Base-by-base conservation (phyloP, 495 filamentous ascomycete species). In the Tuber aestivum region DNA sequence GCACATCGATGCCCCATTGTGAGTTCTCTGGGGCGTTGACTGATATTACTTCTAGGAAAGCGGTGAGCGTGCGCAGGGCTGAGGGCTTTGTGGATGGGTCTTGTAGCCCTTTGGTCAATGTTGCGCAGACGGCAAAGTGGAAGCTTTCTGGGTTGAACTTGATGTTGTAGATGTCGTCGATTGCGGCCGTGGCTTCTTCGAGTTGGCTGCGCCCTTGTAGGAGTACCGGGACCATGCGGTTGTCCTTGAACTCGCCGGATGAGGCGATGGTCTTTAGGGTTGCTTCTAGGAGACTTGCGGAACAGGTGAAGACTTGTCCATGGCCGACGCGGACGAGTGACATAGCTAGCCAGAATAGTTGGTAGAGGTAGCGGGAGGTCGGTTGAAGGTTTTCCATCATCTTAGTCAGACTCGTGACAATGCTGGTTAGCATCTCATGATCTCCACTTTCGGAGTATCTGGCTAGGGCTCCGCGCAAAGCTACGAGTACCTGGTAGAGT, bases 271-370 rank as follows among this genome's bases (percentile, higher is more conserved):
- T 90, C 48, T 85, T 85, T 41, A 91, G 76, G 2, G 90, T 89
- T 27, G 89, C 85, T 75, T 90, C 90, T n/a, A 91, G 83, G 70
- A 91, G 87, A 40, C 85, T 83, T 21, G 89, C 88, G 0, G 90
- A 86, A 82, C 87, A 90, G 82, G 89, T 91, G 83, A 90, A 91
- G 42, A 91, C 88, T 7, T 90, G 85, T 1, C 79, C 81, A 12
- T 82, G 83, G 2, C 81, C 81, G n/a, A 80, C 78, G 14, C 89
- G 86, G 70, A 91, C 85, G n/a, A 91, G 84, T 32, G 89, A 89
- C 78, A 91, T 86, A 37, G 89, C 90, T 32, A 91, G 83, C 90
- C 90, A 91, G 81, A 91, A 91, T 7, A 91, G 84, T 79, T 91
- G 90, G n/a, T 89, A 80, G 3, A 89, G 88, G 81, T 91, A 91